A percentile compares a stretch with the other conserved stretches of the same genome.
These are phyloP conservation scores for Schizophyllum amplum DNA, from an alignment of 1,284 basidiomycete species.

Conservation along the genomic window DNA sequence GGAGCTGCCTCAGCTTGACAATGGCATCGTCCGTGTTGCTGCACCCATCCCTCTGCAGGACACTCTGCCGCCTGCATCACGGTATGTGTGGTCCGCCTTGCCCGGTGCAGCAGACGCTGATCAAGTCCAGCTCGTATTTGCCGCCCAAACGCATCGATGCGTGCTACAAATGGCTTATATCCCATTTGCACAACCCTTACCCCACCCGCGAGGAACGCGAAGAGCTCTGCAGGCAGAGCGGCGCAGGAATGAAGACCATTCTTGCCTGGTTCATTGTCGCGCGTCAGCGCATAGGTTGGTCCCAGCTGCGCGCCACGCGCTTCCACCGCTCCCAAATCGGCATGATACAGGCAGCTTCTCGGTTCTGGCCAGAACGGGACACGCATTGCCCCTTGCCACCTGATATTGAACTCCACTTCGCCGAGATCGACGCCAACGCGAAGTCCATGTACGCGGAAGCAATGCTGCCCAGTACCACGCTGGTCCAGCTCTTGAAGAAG, in stretches of 20 bases:
- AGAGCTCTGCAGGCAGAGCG: too few relatives aligned
- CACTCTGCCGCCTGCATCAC: too few relatives aligned
- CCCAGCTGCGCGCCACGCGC: neutral
- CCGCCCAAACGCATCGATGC: conserved; percentile 22
- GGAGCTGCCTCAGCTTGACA: too few relatives aligned
- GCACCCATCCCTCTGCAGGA: too few relatives aligned
- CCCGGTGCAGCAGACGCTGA: too few relatives aligned
- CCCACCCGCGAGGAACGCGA: conserved; percentile 17
- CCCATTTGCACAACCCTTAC: conserved; percentile 43
- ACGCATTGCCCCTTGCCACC: neutral
- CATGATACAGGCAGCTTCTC: neutral
- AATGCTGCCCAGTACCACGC: neutral
- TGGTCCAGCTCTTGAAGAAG: neutral
- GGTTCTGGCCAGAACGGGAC: neutral
- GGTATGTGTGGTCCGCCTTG: too few relatives aligned
- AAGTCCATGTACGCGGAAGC: neutral
- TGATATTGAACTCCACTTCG: neutral
- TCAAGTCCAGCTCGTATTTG: conserved; percentile 3
- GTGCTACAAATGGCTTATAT: conserved; percentile 35
- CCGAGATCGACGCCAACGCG: neutral
- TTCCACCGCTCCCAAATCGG: neutral
- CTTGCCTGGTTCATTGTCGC: neutral
- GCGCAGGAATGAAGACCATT: neutral
- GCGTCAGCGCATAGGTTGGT: neutral
- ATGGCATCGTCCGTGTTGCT: too few relatives aligned